Base-by-base conservation (phyloP, 768 basidiomycete species). In the Galerina sulciceps region DNA sequence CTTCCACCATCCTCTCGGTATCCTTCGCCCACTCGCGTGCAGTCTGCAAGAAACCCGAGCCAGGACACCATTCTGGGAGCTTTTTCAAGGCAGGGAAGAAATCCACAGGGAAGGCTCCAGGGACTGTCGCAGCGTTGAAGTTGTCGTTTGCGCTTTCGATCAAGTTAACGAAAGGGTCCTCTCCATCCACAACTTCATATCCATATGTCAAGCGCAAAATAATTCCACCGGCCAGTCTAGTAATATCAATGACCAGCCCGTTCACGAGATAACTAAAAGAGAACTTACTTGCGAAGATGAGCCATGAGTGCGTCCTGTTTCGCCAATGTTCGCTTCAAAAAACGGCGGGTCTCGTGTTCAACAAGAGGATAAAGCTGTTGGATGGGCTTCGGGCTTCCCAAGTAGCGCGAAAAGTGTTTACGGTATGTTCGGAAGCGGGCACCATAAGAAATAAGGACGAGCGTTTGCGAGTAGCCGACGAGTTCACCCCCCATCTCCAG, bases 51-150 rank as follows among this genome's bases (percentile, higher is more conserved):
- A 87, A 88, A 0, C 75, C 75, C 43, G 79, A 79, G 0, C 85
- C 85, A 23, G 86, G 86, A 20, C 86, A 63, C 81, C 85, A 84
- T 59, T 80, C 78, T 0, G 87, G 87, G 18, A 88, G 64, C 18
- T 76, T 63, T 41, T 76, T 72, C 61, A 88, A 66, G 57, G 65
- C 52, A 1, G 79, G 79, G 60, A 80, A 75, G 48, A 75, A 71
- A 57, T 79, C 78, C 26, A 82, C 79, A 2, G 77, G 49, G 65
- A 78, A 81, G 3, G 76, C 75, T 2, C 86, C 85, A 0, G 82
- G 81, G 15, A 79, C 71, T 0, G 80, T 79, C 6, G 84, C 80
- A 9, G 60, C 69, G 35, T 77, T 82, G 62, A 87, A 85, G 57
- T 84, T 80, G 20, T 77, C 78, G 42, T 75, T 85, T 13, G 84